phyloP scores from a whole-genome alignment of 2,329 filamentous ascomycete genomes.

The Colletotrichum camelliae region DNA sequence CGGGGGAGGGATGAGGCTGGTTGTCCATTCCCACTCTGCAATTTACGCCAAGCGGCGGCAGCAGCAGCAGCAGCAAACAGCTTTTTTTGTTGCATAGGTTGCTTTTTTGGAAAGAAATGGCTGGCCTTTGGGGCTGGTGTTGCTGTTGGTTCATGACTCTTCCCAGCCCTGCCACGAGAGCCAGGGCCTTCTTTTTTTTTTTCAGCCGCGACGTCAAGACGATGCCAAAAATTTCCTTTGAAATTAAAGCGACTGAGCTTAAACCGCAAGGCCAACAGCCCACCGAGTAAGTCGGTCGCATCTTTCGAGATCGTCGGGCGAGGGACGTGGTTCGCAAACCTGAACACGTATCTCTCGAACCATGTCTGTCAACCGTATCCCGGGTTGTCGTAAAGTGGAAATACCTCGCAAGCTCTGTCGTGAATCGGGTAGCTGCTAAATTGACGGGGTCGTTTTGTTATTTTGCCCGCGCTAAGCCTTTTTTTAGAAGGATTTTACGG shows the following conservation, averaged over 20 bases:
- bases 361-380: background rate
- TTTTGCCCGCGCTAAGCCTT: too few relatives aligned
- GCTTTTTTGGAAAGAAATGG: background rate
- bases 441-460: too few relatives aligned
- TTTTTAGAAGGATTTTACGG: too few relatives aligned
- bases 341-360: background rate
- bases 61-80: background rate
- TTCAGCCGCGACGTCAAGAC: background rate
- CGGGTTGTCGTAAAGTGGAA: background rate
- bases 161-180: conserved; percentile 4
- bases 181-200: background rate
- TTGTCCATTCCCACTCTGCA: background rate
- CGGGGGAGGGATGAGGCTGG: background rate
- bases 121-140: background rate
- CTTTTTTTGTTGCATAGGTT: background rate
- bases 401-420: background rate
- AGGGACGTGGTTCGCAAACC: background rate
- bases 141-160: background rate
- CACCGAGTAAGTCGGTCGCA: background rate
- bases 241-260: conserved; percentile 1
- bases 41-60: background rate
- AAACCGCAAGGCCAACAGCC: background rate
- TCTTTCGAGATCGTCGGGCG: background rate
- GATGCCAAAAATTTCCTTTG: background rate
- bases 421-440: too few relatives aligned